A percentile compares a stretch with the other conserved stretches of the same genome.
phyloP scores from a whole-genome alignment of 2,329 filamentous ascomycete species.

The Fusarium metavorans region DNA sequence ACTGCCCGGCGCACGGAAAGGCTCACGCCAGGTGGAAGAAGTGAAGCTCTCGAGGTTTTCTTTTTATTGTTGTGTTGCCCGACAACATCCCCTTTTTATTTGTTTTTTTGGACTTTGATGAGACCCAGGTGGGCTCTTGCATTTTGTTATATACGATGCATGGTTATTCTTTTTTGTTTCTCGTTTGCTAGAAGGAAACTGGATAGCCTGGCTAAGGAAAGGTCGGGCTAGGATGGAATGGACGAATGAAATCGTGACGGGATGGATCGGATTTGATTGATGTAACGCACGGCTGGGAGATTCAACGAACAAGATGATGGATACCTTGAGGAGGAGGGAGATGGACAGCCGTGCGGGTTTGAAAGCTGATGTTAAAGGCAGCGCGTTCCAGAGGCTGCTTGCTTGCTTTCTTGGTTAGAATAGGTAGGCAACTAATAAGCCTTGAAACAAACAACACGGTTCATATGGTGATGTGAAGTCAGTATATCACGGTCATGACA shows the following conservation, averaged over 20 bases:
- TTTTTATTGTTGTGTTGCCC: background rate
- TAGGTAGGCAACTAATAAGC: slow-evolving; percentile 10
- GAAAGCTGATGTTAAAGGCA: background rate
- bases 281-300: slow-evolving; percentile 1
- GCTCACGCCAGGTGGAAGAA: slow-evolving; percentile 20
- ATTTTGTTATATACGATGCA: slow-evolving; percentile 23
- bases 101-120: background rate
- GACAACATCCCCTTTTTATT: background rate
- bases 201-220: slow-evolving; percentile 1
- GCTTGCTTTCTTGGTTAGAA: slow-evolving; percentile 15
- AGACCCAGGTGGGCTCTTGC: background rate
- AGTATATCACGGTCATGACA: background rate
- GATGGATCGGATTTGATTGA: slow-evolving; percentile 27
- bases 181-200: slow-evolving; percentile 12
- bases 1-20: slow-evolving; percentile 31
- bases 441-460: slow-evolving; percentile 7
- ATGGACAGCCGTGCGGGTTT: background rate
- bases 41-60: background rate
- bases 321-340: background rate
- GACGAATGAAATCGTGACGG: slow-evolving; percentile 6
- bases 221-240: slow-evolving; percentile 1
- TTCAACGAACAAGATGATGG: slow-evolving; percentile 3
- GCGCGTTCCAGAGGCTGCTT: slow-evolving; percentile 2
- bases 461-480: background rate
- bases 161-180: background rate